Evolutionary conservation across 31 red algal species (phyloP), one percentile per base, ranked within the genome.

Genomic region (Asparagopsis taxiformis): DNA sequence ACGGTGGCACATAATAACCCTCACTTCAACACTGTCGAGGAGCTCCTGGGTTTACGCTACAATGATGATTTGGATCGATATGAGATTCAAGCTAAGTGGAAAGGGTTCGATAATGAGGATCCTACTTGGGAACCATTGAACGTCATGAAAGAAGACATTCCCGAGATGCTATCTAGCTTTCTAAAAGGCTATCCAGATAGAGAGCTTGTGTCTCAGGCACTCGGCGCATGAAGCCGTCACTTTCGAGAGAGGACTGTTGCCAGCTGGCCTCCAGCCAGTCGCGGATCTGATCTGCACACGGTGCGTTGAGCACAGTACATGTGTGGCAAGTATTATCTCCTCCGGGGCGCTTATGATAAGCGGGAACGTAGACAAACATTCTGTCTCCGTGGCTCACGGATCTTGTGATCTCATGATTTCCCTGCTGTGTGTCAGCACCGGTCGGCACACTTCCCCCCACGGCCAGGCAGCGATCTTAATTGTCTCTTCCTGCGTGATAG

Each of bases 41-140:
- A 53, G 10, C 23, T 53, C 33, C 11, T 72, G 24, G 68, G 55
- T 21, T 0, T 72, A 10, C 24, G 48, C 43, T 72, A 23, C 28
- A 72, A 72, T 56, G 0, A 20, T 23, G n/a, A 19, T 20, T 21
- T 20, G 46, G 22, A 55, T 17, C 68, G 28, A 10, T 72, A 34
- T 21, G 68, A 57, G 68, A 23, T 72, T 20, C 44, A 54, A 8
- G 28, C 3, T 21, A 0, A 72, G 33, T 72, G 16, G 68, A 29
- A 21, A 15, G 0, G 68, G 0, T 72, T 72, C 50, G 30, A 16
- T 34, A 13, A 72, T 36, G 68, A 72, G 0, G 48, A 55, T 9
- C 68, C 68, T 16, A 53, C 25, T 41, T 72, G 68, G 68, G 68
- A 72, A 34, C 46, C 68, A 21, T 48, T 53, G 23, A 17, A 15